Evolutionary conservation across 2,329 filamentous ascomycete species (phyloP), one percentile per base, ranked within the genome.

Genomic region (Clonostachys byssicola): DNA sequence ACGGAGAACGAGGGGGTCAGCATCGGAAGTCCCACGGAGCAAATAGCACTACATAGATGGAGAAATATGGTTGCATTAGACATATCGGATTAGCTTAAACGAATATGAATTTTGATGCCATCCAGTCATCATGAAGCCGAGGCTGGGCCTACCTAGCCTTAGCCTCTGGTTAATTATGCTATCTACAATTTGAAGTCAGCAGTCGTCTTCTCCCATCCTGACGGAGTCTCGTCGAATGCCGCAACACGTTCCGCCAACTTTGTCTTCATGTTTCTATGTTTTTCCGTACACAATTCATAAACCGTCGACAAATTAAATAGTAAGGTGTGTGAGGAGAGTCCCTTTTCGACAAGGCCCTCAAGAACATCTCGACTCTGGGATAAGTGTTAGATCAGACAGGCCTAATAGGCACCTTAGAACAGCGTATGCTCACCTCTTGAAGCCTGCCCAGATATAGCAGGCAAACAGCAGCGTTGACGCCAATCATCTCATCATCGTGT

Each of bases 281-380:
- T 78, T 56, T 97, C 92, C 0, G 88, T 92, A 61, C 88, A 94
- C 8, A 97, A 76, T 66, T 97, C 94, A 62, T 95, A 97, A 57
- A 96, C 81, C 0, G 92, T 97, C 12, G 85, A 83, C 12, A 99
- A 67, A 62, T 97, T 97, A 68, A 96, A 95, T 0, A 95, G 80
- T 3, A 96, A 69, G 1, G 88, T 88, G 52, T 88, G 85, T 49
- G 92, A 96, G 0, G 82, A 80, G 39, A 81, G 72, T 2, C 83
- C 80, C 1, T 72, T 63, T 4, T 81, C 74, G 0, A 91, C 73
- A 12, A 95, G 68, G 0, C 70, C 66, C 57, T 92, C 86, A 4
- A 96, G 71, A 1, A 88, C 66, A 12, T 73, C 65, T 13, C 81
- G 81, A 1, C 89, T 87, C 76, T 89, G 13, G 23, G 23, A 30